These are phyloP conservation scores for Aspergillus unguis DNA, from an alignment of 2,329 filamentous ascomycete genomes.

Conservation along the genomic window DNA sequence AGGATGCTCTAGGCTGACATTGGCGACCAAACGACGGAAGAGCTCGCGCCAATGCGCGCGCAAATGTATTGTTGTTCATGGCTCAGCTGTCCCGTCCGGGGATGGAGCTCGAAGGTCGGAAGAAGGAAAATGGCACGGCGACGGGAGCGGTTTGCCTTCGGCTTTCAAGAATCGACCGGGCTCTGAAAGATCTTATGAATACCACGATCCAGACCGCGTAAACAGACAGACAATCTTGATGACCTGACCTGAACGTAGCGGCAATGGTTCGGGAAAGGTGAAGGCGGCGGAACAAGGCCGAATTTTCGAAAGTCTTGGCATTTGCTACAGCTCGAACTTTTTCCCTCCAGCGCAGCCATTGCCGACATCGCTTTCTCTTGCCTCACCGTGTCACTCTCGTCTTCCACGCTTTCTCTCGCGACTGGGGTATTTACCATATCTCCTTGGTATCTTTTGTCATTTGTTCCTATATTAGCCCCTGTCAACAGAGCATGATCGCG, in stretches of 20 bases:
- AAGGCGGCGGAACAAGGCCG: constrained; percentile 28
- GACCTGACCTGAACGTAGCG: neutral
- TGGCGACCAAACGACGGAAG: constrained; percentile 32
- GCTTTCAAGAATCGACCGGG: neutral
- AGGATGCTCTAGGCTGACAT: constrained; percentile 22
- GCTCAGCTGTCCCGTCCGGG: constrained; percentile 4
- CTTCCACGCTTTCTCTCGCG: constrained; percentile 4
- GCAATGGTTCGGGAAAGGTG: constrained; percentile 22
- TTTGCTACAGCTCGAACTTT: constrained; percentile 29
- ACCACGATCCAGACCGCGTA: neutral
- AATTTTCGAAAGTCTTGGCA: constrained; percentile 38
- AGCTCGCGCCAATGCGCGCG: constrained; percentile 30
- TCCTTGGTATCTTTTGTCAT: neutral
- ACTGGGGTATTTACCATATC: constrained; percentile 11
- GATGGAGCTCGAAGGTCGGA: neutral
- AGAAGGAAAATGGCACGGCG: neutral
- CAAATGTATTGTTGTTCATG: constrained; percentile 34
- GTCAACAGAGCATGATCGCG: constrained; percentile 38
- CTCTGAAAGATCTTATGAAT: neutral
- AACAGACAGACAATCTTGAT: neutral
- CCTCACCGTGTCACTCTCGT: constrained; percentile 22
- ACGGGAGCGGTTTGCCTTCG: neutral
- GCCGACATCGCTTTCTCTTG: constrained; percentile 24
- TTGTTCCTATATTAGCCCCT: neutral
- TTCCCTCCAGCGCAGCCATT: constrained; percentile 25